Conservation (phyloP, 768 basidiomycete genomes). For the Boletus subcaerulescens region DNA sequence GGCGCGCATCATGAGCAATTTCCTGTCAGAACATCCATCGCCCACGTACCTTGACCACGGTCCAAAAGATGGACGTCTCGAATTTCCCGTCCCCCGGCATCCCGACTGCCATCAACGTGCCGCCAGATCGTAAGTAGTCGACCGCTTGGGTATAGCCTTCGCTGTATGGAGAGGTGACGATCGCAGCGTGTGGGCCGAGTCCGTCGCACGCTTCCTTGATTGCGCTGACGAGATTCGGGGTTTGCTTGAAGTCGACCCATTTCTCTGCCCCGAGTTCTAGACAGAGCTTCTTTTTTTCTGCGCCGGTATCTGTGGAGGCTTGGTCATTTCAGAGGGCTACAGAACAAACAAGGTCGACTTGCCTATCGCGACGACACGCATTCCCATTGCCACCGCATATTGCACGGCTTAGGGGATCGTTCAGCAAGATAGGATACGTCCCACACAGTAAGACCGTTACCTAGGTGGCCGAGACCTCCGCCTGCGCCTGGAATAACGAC, state of each 20-base stretch:
- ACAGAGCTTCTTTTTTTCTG: slow-evolving; percentile 64
- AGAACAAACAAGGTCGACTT: neutral
- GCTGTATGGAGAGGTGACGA: slow-evolving; percentile 54
- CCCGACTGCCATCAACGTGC: slow-evolving; percentile 77
- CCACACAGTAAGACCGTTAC: slow-evolving; percentile 24
- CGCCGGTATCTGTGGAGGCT: slow-evolving; percentile 56
- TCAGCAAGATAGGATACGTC: neutral
- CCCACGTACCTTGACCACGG: slow-evolving; percentile 52
- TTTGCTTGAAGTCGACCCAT: slow-evolving; percentile 76
- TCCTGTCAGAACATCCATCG: neutral
- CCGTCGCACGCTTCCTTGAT: slow-evolving; percentile 65
- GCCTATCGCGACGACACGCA: slow-evolving; percentile 77
- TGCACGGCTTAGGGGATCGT: slow-evolving; percentile 53
- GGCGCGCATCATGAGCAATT: neutral
- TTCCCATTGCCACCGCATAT: slow-evolving; percentile 75
- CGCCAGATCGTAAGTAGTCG: slow-evolving; percentile 72
- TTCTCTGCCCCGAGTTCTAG: slow-evolving; percentile 64
- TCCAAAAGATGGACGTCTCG: slow-evolving; percentile 67
- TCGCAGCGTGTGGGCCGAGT: slow-evolving; percentile 65
- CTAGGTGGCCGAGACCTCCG: slow-evolving; percentile 81
- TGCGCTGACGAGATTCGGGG: slow-evolving; percentile 61
- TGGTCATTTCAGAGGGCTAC: neutral
- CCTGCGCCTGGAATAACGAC: slow-evolving; percentile 76
- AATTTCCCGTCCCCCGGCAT: slow-evolving; percentile 61
- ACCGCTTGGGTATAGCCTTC: slow-evolving; percentile 53